Percentiles rank a stretch among this genome's conserved stretches.
Evolutionary conservation across 78 protist genomes (phyloP).

Genomic region (Mastigamoeba balamuthi): DNA sequence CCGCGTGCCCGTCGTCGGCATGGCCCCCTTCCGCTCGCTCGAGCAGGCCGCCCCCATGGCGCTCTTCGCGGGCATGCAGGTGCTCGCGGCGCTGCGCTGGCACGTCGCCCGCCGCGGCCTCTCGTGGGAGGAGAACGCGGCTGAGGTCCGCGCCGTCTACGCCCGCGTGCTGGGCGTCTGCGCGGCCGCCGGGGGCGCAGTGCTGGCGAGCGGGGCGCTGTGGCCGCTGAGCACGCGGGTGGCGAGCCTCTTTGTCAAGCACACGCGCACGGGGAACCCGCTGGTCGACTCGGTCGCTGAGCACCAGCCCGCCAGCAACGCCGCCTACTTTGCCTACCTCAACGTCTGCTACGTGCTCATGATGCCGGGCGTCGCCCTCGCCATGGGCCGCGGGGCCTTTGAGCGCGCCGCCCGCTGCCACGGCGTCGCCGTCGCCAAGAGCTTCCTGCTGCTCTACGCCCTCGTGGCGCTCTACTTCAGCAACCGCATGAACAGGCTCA

Average conservation of each 20-base stretch:
- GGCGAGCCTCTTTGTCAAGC: not conserved
- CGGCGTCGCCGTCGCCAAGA: not conserved
- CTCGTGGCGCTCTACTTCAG: constrained; percentile 12
- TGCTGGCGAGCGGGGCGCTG: not conserved
- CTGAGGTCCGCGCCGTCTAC: not conserved
- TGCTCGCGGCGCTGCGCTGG: not conserved
- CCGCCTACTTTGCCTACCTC: not conserved
- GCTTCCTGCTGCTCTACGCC: constrained; percentile 26
- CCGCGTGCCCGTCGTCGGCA: not conserved
- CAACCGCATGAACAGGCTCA: not conserved
- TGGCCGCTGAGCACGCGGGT: not conserved
- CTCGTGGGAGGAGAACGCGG: not conserved
- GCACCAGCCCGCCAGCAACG: not conserved
- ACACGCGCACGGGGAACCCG: not conserved
- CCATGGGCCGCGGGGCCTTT: not conserved
- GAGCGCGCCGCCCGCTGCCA: not conserved
- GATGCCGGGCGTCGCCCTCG: not conserved
- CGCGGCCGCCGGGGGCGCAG: not conserved
- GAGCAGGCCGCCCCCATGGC: not conserved
- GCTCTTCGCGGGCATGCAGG: not conserved
- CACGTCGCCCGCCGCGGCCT: not conserved
- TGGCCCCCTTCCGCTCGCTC: not conserved
- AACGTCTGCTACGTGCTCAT: not conserved
- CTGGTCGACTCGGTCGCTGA: not conserved
- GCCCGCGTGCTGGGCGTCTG: not conserved